A percentile compares a stretch with the other conserved stretches of the same genome.
Evolutionary conservation across 768 basidiomycete genomes (phyloP).

Genomic region (Piloderma croceum): DNA sequence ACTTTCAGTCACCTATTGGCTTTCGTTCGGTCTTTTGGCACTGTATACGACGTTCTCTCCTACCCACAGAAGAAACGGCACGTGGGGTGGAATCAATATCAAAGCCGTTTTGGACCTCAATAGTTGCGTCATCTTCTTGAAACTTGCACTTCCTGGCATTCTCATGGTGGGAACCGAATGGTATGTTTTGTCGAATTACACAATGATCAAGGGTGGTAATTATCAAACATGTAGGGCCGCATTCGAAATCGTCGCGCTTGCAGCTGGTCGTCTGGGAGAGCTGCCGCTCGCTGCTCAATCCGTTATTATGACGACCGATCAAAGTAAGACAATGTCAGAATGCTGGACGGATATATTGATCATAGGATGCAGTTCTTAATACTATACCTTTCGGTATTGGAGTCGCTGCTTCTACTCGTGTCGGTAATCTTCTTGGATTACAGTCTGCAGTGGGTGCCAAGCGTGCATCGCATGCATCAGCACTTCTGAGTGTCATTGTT

Average conservation of each 20-base stretch:
- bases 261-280: conserved; percentile 66
- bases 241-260: conserved; percentile 77
- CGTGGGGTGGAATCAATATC: conserved; percentile 58
- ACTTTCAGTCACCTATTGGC: conserved; percentile 64
- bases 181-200: conserved; percentile 29
- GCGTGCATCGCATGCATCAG: conserved; percentile 55
- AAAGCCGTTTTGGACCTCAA: conserved; percentile 37
- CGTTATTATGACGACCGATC: conserved; percentile 77
- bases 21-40: conserved; percentile 54
- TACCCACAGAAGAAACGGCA: conserved; percentile 48
- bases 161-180: conserved; percentile 80
- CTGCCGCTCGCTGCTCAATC: conserved; percentile 69
- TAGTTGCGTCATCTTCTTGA: conserved; percentile 54
- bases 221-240: conserved; percentile 49
- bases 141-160: conserved; percentile 70
- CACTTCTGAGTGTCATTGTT: conserved; percentile 55
- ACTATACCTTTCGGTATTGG: conserved; percentile 76
- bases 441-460: conserved; percentile 48
- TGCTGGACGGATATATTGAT: background rate
- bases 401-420: conserved; percentile 64
- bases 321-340: conserved; percentile 37
- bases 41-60: conserved; percentile 46
- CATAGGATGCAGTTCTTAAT: conserved; percentile 46
- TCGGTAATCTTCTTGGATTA: conserved; percentile 69
- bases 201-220: conserved; percentile 1